Evolutionary conservation across 139 green algal genomes (phyloP), one percentile per base, ranked within the genome.

Genomic region (Volvox africanus): DNA sequence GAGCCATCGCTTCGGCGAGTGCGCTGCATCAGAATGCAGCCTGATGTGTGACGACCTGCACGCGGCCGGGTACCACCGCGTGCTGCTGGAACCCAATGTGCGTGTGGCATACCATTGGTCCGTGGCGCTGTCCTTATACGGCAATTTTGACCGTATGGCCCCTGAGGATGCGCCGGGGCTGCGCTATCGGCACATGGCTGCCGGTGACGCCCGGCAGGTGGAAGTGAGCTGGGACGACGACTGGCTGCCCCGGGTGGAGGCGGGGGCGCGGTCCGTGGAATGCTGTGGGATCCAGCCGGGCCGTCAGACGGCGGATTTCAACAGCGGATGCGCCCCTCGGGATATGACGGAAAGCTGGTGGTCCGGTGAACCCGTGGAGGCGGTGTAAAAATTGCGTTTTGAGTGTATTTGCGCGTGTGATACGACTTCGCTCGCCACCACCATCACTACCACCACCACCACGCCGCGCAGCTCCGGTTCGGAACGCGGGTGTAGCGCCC

Each of bases 71-170:
- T 82, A 83, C 1, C 24, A 79, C 30, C 85, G 91, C 28, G 89
- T 96, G n/a, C 71, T 97, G 44, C 73, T 97, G 35, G 95, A 97
- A 80, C 95, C 95, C 14, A 92, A 65, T 26, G 95, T 97, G 30
- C 69, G 93, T 6, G 44, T 94, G 80, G 78, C 92, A 0, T 97
- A 95, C 82, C 81, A 88, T 11, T 76, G 61, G 80, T 24, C 24
- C 65, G 26, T 32, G 0, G 79, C 24, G 9, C 0, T 18, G 16
- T 20, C 61, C 16, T 32, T 88, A 37, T 76, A 84, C 44, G 73
- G 20, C 67, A 77, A 82, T 13, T 44, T 67, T 19, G 44, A 62
- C 14, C 0, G 37, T 32, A 11, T 3, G 1, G 28, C n/a, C 76
- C 88, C 50, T 13, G n/a, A 24, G 44, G 13, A 79, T 28, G 67